Evolutionary conservation across 257 asterid genomes (phyloP).

Genomic region (Solanum paucissectum): DNA sequence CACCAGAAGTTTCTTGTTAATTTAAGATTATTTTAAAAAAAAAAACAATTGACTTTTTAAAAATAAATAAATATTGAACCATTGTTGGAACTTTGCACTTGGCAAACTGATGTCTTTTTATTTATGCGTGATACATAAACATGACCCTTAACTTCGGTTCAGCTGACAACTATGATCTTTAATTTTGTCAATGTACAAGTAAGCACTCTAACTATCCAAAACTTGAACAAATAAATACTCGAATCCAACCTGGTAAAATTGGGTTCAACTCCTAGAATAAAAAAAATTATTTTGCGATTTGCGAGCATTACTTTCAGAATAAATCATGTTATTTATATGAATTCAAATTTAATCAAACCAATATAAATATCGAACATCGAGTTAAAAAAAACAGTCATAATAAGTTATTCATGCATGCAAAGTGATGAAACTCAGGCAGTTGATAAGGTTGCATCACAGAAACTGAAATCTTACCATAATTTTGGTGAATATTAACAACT

Average conservation of each 20-base stretch:
- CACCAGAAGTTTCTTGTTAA: not conserved
- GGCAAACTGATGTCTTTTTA: not conserved
- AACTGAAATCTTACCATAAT: not conserved
- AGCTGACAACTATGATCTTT: not conserved
- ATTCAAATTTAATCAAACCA: no score
- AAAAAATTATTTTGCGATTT: no score
- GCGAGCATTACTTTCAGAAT: no score
- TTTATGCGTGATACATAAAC: no score
- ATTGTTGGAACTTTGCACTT: not conserved
- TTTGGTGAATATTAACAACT: not conserved
- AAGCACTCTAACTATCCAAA: no score
- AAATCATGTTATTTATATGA: not conserved
- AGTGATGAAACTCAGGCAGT: not conserved
- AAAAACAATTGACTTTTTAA: not conserved
- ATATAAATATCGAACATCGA: not conserved
- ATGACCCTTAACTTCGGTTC: no score
- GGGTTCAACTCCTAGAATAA: no score
- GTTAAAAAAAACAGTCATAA: no score
- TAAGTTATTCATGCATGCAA: no score
- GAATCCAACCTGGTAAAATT: no score
- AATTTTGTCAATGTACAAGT: no score
- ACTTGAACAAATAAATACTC: no score
- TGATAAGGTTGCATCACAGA: not conserved
- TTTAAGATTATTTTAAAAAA: not conserved
- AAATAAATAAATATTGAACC: not conserved